A percentile compares a stretch with the other conserved stretches of the same genome.
These are phyloP conservation scores for Coemansia javaensis DNA, from an alignment of 192 early-diverging fungal species.

Conservation along the genomic window DNA sequence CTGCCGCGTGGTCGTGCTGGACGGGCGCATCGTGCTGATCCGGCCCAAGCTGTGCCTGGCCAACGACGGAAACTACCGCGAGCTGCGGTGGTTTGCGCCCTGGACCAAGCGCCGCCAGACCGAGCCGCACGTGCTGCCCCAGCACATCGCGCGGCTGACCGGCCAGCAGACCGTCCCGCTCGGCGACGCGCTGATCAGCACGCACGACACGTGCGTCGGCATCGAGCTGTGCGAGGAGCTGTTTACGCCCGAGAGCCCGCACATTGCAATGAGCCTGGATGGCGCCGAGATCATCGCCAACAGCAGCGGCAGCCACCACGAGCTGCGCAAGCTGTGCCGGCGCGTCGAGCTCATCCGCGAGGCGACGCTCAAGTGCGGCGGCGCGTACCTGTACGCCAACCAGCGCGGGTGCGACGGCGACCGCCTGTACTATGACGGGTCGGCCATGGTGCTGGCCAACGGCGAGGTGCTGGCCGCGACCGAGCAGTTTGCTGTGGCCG, in stretches of 20 bases:
- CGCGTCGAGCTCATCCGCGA: constrained; percentile 84
- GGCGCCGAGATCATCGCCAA: constrained; percentile 97
- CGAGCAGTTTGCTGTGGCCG: constrained; percentile 85
- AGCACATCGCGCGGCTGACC: constrained; percentile 72
- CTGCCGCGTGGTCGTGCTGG: constrained; percentile 83
- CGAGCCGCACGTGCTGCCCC: constrained; percentile 79
- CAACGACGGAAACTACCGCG: constrained; percentile 98
- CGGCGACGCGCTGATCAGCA: constrained; percentile 85
- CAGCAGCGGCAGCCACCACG: constrained; percentile 94
- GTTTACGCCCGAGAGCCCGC: constrained; percentile 93
- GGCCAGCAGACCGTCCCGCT: constrained; percentile 76
- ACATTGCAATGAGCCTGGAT: constrained; percentile 87
- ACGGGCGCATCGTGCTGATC: constrained; percentile 84
- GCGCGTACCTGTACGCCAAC: constrained; percentile 94
- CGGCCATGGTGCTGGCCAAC: constrained; percentile 84
- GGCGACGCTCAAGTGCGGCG: constrained; percentile 91
- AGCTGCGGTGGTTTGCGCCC: constrained; percentile 88
- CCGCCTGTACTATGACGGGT: constrained; percentile 96
- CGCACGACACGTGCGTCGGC: constrained; percentile 83
- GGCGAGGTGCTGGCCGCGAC: constrained; percentile 84
- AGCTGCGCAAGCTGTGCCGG: constrained; percentile 83
- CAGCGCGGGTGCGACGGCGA: constrained; percentile 98
- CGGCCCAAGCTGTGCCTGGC: constrained; percentile 95
- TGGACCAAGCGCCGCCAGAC: constrained; percentile 65
- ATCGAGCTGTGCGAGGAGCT: constrained; percentile 96